Percentiles rank a stretch among this genome's conserved stretches.
phyloP scores from a whole-genome alignment of 108 stramenopile genomes.

The Pseudonitzschia pungens region DNA sequence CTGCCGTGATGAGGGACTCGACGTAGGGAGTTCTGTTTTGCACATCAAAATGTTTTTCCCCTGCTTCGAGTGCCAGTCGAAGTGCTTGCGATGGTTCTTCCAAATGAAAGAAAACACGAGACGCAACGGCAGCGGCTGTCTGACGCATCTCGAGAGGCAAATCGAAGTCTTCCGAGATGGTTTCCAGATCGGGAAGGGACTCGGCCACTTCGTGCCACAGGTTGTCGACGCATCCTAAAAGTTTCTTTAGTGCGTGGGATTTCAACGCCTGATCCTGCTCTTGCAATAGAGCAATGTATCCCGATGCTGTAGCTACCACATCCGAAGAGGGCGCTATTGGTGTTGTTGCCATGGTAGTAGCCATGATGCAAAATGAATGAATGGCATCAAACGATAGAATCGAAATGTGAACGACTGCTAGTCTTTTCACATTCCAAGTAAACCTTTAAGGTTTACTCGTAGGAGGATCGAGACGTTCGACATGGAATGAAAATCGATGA shows the following conservation, averaged over 20 bases:
- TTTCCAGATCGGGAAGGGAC: slow-evolving; percentile 76
- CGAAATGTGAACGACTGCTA: neutral
- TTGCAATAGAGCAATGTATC: slow-evolving; percentile 72
- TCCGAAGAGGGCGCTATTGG: slow-evolving; percentile 8
- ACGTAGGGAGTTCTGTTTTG: slow-evolving; percentile 61
- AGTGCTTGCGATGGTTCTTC: slow-evolving; percentile 97
- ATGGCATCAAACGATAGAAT: neutral
- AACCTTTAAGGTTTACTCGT: neutral
- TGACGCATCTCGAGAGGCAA: slow-evolving; percentile 47
- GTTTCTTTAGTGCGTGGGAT: slow-evolving; percentile 55
- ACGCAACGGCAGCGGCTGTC: slow-evolving; percentile 90
- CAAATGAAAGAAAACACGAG: slow-evolving; percentile 95
- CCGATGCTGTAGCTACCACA: slow-evolving; percentile 57
- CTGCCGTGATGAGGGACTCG: slow-evolving; percentile 69
- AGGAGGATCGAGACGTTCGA: neutral
- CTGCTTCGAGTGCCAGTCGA: slow-evolving; percentile 85
- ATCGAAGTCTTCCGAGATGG: slow-evolving; percentile 71
- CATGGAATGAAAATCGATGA: neutral
- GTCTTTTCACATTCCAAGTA: neutral
- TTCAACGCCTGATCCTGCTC: slow-evolving; percentile 60
- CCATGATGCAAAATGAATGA: slow-evolving; percentile 4
- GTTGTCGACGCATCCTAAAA: slow-evolving; percentile 68
- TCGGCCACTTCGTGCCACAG: slow-evolving; percentile 89
- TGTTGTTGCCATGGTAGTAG: slow-evolving; percentile 23
- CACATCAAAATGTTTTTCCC: slow-evolving; percentile 81